phyloP scores from a whole-genome alignment of 176 grass and related monocot genomes.

The Rhynchospora tenuis region DNA sequence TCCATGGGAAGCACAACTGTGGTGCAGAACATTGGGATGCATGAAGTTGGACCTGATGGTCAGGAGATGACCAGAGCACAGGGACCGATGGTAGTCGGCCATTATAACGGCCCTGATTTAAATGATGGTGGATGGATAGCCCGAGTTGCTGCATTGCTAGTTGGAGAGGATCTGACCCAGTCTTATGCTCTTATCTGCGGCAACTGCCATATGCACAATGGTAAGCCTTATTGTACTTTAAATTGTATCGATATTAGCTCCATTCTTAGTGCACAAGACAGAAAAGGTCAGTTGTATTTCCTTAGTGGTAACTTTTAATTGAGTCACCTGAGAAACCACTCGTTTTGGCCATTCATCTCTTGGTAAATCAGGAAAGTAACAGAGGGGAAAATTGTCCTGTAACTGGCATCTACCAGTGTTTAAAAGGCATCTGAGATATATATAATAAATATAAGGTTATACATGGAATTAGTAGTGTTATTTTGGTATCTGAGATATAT shows the following conservation, averaged over 20 bases:
- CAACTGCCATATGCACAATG: constrained; percentile 96
- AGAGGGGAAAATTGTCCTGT: background rate
- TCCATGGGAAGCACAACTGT: constrained; percentile 27
- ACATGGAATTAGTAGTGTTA: background rate
- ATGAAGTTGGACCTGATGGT: constrained; percentile 23
- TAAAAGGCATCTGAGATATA: background rate
- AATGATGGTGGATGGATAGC: constrained; percentile 80
- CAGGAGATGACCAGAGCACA: constrained; percentile 34
- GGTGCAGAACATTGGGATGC: constrained; percentile 30
- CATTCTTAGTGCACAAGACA: background rate
- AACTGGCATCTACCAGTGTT: background rate
- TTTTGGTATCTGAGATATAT: background rate
- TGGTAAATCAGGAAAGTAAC: background rate
- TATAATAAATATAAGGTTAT: background rate
- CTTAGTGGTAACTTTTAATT: background rate
- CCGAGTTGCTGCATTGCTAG: constrained; percentile 75
- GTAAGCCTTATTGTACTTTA: constrained; percentile 29
- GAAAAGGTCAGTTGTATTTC: background rate
- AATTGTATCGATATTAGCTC: background rate
- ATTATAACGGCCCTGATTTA: constrained; percentile 56
- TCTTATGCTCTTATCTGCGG: constrained; percentile 96
- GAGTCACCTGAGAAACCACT: background rate
- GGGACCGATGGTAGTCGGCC: constrained; percentile 58
- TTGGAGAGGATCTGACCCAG: constrained; percentile 91
- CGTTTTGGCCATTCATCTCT: background rate